These are phyloP conservation scores for Aspergillus coremiiformis DNA, from an alignment of 495 filamentous ascomycete species.

Conservation along the genomic window DNA sequence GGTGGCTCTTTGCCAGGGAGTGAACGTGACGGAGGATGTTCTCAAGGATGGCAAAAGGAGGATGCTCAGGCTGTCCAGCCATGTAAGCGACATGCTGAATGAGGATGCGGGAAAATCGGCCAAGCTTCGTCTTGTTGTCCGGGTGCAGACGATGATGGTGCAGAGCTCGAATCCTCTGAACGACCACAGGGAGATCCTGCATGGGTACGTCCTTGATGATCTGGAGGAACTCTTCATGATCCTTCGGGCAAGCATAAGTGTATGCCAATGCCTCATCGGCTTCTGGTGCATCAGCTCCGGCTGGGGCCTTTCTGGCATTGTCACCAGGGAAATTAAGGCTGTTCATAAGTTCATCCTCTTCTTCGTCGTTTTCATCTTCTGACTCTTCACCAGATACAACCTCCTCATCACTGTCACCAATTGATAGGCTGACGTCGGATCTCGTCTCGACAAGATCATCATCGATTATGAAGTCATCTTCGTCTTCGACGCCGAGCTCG, in stretches of 20 bases:
- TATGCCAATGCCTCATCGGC: slow-evolving; percentile 57
- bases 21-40: slow-evolving; percentile 71
- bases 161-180: slow-evolving; percentile 80
- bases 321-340: slow-evolving; percentile 27
- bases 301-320: slow-evolving; percentile 14
- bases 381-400: slow-evolving; percentile 34
- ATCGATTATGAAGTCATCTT: slow-evolving; percentile 87
- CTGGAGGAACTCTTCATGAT: slow-evolving; percentile 63
- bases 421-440: slow-evolving; percentile 47
- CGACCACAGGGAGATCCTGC: slow-evolving; percentile 63
- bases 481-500: slow-evolving; percentile 63
- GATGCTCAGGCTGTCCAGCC: slow-evolving; percentile 41
- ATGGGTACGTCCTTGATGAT: slow-evolving; percentile 51
- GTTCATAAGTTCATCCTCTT: slow-evolving; percentile 42
- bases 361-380: slow-evolving; percentile 38
- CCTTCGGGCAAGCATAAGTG: slow-evolving; percentile 76
- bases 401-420: slow-evolving; percentile 47
- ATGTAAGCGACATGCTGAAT: slow-evolving; percentile 72
- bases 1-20: slow-evolving; percentile 76
- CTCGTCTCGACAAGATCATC: slow-evolving; percentile 64
- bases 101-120: slow-evolving; percentile 63
- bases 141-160: slow-evolving; percentile 80
- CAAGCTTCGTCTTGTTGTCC: slow-evolving; percentile 78
- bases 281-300: slow-evolving; percentile 22
- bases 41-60: slow-evolving; percentile 56